These are phyloP conservation scores for Mycena venus DNA, from an alignment of 768 basidiomycete species.

Conservation along the genomic window DNA sequence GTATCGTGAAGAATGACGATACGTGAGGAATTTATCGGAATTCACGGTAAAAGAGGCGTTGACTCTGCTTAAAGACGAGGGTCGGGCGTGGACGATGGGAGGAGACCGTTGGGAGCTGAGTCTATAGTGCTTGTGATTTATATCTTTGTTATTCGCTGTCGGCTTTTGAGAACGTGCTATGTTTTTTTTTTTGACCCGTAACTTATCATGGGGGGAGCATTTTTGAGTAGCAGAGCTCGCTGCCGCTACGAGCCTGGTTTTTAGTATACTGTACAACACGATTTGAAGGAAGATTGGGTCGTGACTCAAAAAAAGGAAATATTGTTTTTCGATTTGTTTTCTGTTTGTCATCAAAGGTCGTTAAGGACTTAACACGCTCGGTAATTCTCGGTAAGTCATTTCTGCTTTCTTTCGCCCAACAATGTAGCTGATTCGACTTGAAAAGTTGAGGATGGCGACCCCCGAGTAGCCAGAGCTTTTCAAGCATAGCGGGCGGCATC, in stretches of 20 bases:
- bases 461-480: constrained; percentile 4
- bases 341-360: background rate
- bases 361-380: constrained; percentile 9
- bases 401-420: background rate
- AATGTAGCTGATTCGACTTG: background rate
- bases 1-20: constrained; percentile 24
- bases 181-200: no score
- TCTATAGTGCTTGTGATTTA: background rate
- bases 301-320: no score
- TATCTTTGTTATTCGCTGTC: no score
- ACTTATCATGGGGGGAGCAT: no score
- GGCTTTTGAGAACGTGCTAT: no score
- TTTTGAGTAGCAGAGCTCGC: no score
- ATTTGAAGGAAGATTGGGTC: no score
- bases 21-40: constrained; percentile 26
- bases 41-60: constrained; percentile 25
- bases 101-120: constrained; percentile 19
- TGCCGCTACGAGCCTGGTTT: no score
- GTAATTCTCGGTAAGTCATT: constrained; percentile 5
- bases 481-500: constrained; percentile 27
- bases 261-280: no score
- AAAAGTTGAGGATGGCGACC: constrained; percentile 12
- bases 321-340: no score
- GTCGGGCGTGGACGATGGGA: constrained; percentile 17
- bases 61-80: constrained; percentile 6